Evolutionary conservation across 495 filamentous ascomycete genomes (phyloP), one percentile per base, ranked within the genome.

Genomic region (Emericellopsis terricola): DNA sequence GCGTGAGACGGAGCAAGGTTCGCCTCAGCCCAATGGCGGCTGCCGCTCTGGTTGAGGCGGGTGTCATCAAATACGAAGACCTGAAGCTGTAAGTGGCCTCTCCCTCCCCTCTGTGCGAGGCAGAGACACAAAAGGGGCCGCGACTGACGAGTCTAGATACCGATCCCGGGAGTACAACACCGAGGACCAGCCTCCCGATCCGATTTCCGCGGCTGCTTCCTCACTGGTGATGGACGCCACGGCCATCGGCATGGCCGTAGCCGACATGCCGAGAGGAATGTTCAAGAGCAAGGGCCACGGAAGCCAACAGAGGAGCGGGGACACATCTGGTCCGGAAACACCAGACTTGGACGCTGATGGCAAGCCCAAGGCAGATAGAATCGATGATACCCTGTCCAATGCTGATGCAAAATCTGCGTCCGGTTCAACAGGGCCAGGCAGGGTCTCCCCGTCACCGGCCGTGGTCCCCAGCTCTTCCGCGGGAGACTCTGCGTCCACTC

Each of bases 191-290:
- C 74, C 80, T 2, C 69, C 66, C 42, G 73, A 83, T 38, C 80
- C 80, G 1, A 64, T 86, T 13, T 71, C 76, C 6, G 80, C 78
- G 10, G 69, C 68, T 19, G 71, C 81, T 1, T 70, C 73, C 13
- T 78, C 82, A 0, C 50, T 94, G 2, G 56, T 87, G 10, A 82
- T 82, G 4, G 80, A 82, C 6, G 59, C 82, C 23, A 64, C 72
- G 11, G 76, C 64, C 38, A 68, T 96, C 31, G 65, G 78, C 45
- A 80, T 87, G 65, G 84, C 82, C 1, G 57, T 86, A 19, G 80
- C 78, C 3, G 83, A 91, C 41, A 69, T 94, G 15, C 86, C 87
- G 0, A 59, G 67, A 10, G 78, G 78, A 11, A 67, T 92, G 13
- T 73, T 81, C 39, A 38, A 38, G 8, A 17, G 33, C 33, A 6